Evolutionary conservation across 176 grass and related monocot species (phyloP).

Genomic region (Bonia amplexicaulis): DNA sequence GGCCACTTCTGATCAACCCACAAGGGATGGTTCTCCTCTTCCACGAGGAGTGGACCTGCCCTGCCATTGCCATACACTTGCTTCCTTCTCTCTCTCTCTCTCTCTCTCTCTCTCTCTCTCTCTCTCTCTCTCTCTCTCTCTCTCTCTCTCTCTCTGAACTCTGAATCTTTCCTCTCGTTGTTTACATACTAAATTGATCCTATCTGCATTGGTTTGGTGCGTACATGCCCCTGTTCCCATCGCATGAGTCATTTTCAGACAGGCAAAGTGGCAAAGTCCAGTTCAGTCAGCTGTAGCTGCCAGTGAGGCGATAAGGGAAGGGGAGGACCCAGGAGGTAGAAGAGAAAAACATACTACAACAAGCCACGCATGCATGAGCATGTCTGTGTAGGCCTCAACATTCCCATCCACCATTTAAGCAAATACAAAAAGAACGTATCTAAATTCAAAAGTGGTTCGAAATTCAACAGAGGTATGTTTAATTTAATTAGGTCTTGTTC

Average conservation of each 20-base stretch:
- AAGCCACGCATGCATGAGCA: not conserved
- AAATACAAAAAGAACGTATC: not conserved
- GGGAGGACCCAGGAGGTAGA: not conserved
- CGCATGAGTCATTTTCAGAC: slow-evolving; percentile 5
- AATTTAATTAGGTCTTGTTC: not conserved
- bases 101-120: not conserved
- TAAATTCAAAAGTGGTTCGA: not conserved
- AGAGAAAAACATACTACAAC: not conserved
- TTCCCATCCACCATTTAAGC: not conserved
- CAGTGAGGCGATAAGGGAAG: slow-evolving; percentile 3
- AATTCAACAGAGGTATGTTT: not conserved
- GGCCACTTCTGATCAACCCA: slow-evolving; percentile 35
- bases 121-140: too few species aligned
- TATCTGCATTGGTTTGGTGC: not conserved
- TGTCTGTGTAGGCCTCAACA: not conserved
- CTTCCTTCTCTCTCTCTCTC: too few species aligned
- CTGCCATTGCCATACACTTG: not conserved
- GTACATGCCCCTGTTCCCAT: not conserved
- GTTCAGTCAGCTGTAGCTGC: slow-evolving; percentile 22
- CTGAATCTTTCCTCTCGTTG: not conserved
- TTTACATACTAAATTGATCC: not conserved
- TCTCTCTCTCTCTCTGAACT: not conserved
- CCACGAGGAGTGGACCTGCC: slow-evolving; percentile 24
- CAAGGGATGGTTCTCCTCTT: slow-evolving; percentile 41
- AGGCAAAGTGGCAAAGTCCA: not conserved